These are phyloP conservation scores for Suillus decipiens DNA, from an alignment of 768 basidiomycete genomes.

Conservation along the genomic window DNA sequence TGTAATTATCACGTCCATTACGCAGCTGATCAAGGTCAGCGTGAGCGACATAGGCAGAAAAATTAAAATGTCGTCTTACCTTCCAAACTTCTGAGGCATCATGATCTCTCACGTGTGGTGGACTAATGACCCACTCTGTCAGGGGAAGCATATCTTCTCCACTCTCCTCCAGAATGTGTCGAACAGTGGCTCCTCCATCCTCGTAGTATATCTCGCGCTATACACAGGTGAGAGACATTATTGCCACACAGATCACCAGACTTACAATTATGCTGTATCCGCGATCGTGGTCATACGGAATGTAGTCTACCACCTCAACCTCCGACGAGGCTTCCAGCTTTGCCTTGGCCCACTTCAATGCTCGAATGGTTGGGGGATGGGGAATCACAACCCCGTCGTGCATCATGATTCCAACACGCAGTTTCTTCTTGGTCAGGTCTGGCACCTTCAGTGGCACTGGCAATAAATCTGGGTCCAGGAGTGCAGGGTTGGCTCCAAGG, in stretches of 20 bases:
- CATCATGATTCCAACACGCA: constrained; percentile 35
- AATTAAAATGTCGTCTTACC: constrained; percentile 35
- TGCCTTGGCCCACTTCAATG: constrained; percentile 37
- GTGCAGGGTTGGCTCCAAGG: constrained; percentile 41
- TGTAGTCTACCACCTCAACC: constrained; percentile 40
- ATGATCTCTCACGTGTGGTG: constrained; percentile 27
- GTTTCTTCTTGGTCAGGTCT: constrained; percentile 29
- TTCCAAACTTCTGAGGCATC: constrained; percentile 30
- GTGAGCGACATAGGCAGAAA: constrained; percentile 28
- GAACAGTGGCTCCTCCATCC: constrained; percentile 37
- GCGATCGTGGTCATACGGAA: constrained; percentile 36
- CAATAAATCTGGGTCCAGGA: constrained; percentile 37
- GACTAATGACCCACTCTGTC: constrained; percentile 38
- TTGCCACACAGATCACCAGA: not conserved
- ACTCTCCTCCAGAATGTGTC: constrained; percentile 22
- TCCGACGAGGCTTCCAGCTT: constrained; percentile 35
- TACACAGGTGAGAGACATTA: not conserved
- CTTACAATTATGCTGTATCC: constrained; percentile 37
- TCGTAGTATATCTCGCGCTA: constrained; percentile 41
- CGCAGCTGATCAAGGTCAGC: constrained; percentile 20
- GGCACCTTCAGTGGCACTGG: constrained; percentile 30
- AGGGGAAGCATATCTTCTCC: constrained; percentile 40
- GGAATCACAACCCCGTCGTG: constrained; percentile 41
- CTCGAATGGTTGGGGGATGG: constrained; percentile 43
- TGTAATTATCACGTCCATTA: constrained; percentile 31